These are phyloP conservation scores for Plasmopara viticola DNA, from an alignment of 352 stramenopile genomes.

Conservation along the genomic window DNA sequence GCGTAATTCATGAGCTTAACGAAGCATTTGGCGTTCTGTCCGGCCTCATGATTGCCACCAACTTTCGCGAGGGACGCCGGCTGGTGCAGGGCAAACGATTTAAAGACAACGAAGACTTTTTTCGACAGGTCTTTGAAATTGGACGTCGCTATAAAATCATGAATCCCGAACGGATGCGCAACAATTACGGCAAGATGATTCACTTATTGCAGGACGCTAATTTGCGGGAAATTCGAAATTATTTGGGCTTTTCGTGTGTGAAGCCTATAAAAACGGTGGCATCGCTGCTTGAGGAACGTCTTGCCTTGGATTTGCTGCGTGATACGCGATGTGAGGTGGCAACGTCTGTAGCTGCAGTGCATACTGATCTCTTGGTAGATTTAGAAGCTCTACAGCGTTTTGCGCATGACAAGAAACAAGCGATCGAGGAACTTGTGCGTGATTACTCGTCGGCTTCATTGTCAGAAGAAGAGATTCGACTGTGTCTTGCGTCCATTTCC, in stretches of 20 bases:
- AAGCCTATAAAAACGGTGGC: conserved; percentile 65
- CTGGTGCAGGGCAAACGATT: conserved; percentile 58
- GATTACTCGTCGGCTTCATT: conserved; percentile 44
- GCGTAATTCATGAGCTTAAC: conserved; percentile 64
- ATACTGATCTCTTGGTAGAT: conserved; percentile 11
- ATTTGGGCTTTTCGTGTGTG: conserved; percentile 75
- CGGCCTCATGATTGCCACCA: conserved; percentile 47
- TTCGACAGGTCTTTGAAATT: conserved; percentile 85
- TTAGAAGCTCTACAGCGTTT: conserved; percentile 21
- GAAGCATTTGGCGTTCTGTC: conserved; percentile 62
- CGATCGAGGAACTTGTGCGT: conserved; percentile 32
- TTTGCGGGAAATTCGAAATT: conserved; percentile 56
- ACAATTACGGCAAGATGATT: conserved; percentile 93
- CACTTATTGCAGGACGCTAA: conserved; percentile 91
- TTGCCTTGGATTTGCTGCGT: conserved; percentile 59
- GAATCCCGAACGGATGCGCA: conserved; percentile 88
- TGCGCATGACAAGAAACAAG: conserved; percentile 24
- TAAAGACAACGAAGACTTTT: conserved; percentile 73
- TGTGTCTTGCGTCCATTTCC: conserved; percentile 41
- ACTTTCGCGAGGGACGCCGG: conserved; percentile 55
- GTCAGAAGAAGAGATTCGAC: conserved; percentile 45
- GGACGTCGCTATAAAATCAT: conserved; percentile 93
- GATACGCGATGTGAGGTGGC: conserved; percentile 66
- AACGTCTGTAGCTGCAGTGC: conserved; percentile 33
- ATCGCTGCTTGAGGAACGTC: conserved; percentile 59